Conservation (phyloP, 805 yeast genomes). For the Cyberlindnera bimundalis region DNA sequence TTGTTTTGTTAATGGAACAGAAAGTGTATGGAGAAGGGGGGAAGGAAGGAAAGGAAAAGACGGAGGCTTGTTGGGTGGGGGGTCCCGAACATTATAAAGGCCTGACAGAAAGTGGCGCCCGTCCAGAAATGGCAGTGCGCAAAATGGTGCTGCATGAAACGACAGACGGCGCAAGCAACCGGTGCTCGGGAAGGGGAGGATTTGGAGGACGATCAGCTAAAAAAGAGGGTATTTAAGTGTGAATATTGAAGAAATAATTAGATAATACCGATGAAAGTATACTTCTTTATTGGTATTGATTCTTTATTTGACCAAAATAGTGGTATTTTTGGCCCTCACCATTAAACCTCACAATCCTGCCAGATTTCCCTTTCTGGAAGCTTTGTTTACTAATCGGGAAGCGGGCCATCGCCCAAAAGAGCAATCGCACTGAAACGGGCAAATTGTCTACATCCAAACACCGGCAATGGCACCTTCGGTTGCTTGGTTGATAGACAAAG, state of each 20-base stretch:
- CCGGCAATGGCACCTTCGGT: too few species aligned
- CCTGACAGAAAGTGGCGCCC: slow-evolving; percentile 3
- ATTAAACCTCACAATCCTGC: slow-evolving; percentile 2
- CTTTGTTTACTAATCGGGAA: slow-evolving; percentile 17
- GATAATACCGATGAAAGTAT: too few species aligned
- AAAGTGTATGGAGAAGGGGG: not conserved
- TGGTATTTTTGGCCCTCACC: too few species aligned
- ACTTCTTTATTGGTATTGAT: too few species aligned
- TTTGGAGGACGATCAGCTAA: too few species aligned
- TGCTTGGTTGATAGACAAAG: too few species aligned
- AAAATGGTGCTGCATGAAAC: slow-evolving; percentile 8
- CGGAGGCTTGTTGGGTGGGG: slow-evolving; percentile 3
- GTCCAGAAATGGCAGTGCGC: slow-evolving; percentile 12
- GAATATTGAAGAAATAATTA: too few species aligned
- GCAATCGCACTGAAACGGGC: slow-evolving; percentile 17
- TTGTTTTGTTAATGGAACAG: not conserved
- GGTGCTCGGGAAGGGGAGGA: too few species aligned
- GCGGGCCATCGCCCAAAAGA: slow-evolving; percentile 4
- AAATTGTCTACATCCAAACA: slow-evolving; percentile 13
- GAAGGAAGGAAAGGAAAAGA: not conserved
- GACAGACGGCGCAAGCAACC: slow-evolving; percentile 13
- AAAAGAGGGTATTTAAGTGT: too few species aligned
- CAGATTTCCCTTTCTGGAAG: slow-evolving; percentile 16
- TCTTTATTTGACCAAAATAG: too few species aligned
- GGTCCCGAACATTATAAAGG: slow-evolving; percentile 8